Percentiles rank a stretch among this genome's conserved stretches.
Evolutionary conservation across 208 protist species (phyloP).

Genomic region (Leishmania tarentolae): DNA sequence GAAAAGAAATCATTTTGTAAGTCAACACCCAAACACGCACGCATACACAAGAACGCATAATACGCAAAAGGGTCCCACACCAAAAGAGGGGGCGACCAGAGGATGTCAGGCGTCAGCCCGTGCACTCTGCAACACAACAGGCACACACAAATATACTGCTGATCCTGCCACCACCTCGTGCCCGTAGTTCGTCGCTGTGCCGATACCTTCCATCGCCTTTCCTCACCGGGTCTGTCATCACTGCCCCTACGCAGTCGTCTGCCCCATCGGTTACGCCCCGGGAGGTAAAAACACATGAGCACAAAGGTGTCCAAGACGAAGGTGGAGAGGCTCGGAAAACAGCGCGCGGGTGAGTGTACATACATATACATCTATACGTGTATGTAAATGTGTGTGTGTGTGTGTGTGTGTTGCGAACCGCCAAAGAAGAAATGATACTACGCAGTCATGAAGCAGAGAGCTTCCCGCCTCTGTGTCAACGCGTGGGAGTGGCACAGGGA

Average conservation of each 20-base stretch:
- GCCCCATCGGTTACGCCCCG: not conserved
- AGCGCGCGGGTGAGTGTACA: too few relatives aligned
- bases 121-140: not conserved
- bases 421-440: not conserved
- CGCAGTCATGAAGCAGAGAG: not conserved
- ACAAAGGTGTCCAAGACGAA: not conserved
- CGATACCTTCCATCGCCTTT: not conserved
- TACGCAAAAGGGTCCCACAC: not conserved
- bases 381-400: not conserved
- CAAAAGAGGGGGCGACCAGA: not conserved
- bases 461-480: not conserved
- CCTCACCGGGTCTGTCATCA: not conserved
- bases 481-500: not conserved
- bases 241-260: too few relatives aligned
- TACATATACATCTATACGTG: too few relatives aligned
- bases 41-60: not conserved
- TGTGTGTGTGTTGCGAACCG: not conserved
- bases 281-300: not conserved
- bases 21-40: not conserved
- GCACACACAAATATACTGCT: not conserved
- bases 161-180: not conserved
- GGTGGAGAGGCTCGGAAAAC: not conserved
- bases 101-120: not conserved
- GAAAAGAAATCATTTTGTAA: not conserved
- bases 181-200: not conserved